Evolutionary conservation across 768 basidiomycete genomes (phyloP).

Genomic region (Tricholoma flavovirens): DNA sequence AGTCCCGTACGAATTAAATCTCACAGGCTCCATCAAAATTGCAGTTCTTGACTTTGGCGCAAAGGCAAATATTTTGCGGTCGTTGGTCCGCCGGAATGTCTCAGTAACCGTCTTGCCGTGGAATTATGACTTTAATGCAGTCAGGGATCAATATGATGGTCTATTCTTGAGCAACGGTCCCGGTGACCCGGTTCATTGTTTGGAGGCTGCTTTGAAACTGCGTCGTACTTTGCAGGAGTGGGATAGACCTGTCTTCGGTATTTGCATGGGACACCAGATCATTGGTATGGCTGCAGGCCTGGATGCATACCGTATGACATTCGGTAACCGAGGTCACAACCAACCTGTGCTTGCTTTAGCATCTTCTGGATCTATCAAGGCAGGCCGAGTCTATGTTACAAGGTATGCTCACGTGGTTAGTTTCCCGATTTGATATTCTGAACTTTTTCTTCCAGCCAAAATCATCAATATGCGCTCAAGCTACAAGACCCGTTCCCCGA

Average conservation of each 20-base stretch:
- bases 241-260: constrained; percentile 93
- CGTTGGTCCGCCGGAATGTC: constrained; percentile 86
- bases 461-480: constrained; percentile 97
- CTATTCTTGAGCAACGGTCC: constrained; percentile 97
- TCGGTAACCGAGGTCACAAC: constrained; percentile 99
- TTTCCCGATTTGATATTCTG: constrained; percentile 3
- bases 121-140: constrained; percentile 93
- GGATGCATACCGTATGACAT: constrained; percentile 97
- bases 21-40: constrained; percentile 81
- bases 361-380: constrained; percentile 88
- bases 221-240: constrained; percentile 82
- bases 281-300: constrained; percentile 96
- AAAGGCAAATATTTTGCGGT: constrained; percentile 95
- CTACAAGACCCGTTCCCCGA: constrained; percentile 92
- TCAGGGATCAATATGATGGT: constrained; percentile 89
- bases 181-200: constrained; percentile 87
- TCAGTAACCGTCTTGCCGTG: constrained; percentile 95
- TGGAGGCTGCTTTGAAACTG: constrained; percentile 76
- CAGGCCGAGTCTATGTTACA: constrained; percentile 95
- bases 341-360: constrained; percentile 96
- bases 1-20: constrained; percentile 78
- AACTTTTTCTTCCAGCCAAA: constrained; percentile 54
- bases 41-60: constrained; percentile 96
- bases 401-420: constrained; percentile 42
- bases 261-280: constrained; percentile 99